Evolutionary conservation across 306 rosid genomes (phyloP).

Genomic region (Lathyrus aphaca): DNA sequence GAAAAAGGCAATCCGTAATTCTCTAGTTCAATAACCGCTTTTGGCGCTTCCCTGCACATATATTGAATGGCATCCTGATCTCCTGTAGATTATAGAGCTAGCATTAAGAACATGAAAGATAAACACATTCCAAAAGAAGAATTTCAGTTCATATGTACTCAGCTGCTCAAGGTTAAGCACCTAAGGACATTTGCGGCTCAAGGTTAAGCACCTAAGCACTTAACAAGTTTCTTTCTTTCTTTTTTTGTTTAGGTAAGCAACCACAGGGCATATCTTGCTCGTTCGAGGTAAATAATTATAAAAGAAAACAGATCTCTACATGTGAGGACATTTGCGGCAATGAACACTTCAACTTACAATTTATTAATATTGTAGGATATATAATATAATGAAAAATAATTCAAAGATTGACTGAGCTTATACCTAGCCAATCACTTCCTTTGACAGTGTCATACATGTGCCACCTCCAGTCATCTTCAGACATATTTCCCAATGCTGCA

Average conservation of each 20-base stretch:
- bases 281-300: conserved; percentile 22
- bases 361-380: background rate
- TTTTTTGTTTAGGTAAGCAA: conserved; percentile 30
- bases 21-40: conserved; percentile 94
- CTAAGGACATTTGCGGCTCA: conserved; percentile 18
- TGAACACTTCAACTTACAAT: background rate
- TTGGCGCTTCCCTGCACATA: conserved; percentile 96
- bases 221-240: background rate
- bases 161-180: conserved; percentile 24
- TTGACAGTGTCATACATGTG: conserved; percentile 98
- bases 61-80: conserved; percentile 98
- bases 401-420: background rate
- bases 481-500: conserved; percentile 95
- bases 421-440: conserved; percentile 97
- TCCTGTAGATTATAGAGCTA: conserved; percentile 53
- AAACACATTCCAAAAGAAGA: conserved; percentile 2
- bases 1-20: conserved; percentile 94
- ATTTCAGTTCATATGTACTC: conserved; percentile 2
- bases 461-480: conserved; percentile 98
- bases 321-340: conserved; percentile 9
- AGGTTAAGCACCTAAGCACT: conserved; percentile 17
- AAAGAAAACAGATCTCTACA: conserved; percentile 10
- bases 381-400: conserved; percentile 5
- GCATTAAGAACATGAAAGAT: conserved; percentile 27
- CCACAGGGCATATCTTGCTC: conserved; percentile 6